Evolutionary conservation across 2,329 filamentous ascomycete genomes (phyloP), one percentile per base, ranked within the genome.

Genomic region (Penicillium sp.): DNA sequence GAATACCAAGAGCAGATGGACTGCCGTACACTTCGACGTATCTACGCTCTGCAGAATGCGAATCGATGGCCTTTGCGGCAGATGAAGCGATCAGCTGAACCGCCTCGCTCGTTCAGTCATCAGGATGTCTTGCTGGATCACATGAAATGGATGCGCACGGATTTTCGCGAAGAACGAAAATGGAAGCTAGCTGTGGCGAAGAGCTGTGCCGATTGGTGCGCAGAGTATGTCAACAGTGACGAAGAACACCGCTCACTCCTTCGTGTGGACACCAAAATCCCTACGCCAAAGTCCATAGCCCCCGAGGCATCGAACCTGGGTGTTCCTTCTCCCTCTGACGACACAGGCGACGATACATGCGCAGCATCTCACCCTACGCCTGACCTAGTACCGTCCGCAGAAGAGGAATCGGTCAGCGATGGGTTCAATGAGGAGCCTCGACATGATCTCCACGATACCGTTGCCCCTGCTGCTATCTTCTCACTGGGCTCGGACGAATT

Each of bases 61-160:
- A 92, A 96, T 67, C 89, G 94, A 69, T 98, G 95, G 94, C 95
- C 93, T 5, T 77, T 99, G 49, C 85, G 94, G 54, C 95, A 99
- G 70, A 87, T 93, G 44, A 91, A 96, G 71, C 89, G 92, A 57
- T 90, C 88, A 40, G 83, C 87, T 1, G 95, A 99, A 74, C 93
- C 94, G 4, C 82, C 85, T 4, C 86, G 92, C 39, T 89, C 88
- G 18, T 83, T 86, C 1, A 88, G 89, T 2, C 94, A 98, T 66
- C 91, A 89, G 85, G 95, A 99, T 76, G 84, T 94, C 54, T 75
- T 98, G 56, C 79, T 99, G 35, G 85, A 92, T 66, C 93, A 99
- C 78, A 91, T 94, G 85, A 96, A 93, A 74, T 98, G 94, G 94
- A 96, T 99, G 91, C 87, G 93, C 52, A 97, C 92, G 1, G 95